A percentile compares a stretch with the other conserved stretches of the same genome.
Evolutionary conservation across 108 stramenopile genomes (phyloP).

Genomic region (Mayamaea pseudoterrestris): DNA sequence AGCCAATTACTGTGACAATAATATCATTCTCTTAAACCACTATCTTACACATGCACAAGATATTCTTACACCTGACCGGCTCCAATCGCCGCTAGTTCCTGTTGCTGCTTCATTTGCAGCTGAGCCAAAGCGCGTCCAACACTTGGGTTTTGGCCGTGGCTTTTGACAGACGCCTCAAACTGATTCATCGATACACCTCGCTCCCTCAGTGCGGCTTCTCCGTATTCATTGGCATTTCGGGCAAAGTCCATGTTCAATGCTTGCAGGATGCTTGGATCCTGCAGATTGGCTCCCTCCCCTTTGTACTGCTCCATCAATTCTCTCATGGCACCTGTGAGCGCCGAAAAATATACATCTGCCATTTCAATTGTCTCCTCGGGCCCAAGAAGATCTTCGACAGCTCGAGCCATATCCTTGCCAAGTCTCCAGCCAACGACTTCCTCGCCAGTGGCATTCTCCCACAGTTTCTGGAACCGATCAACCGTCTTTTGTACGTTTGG

Average conservation of each 20-base stretch:
- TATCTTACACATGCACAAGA: no score
- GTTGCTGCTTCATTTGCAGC: slow-evolving; percentile 86
- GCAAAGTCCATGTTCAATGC: slow-evolving; percentile 71
- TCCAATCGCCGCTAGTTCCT: slow-evolving; percentile 63
- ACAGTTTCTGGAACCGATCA: slow-evolving; percentile 77
- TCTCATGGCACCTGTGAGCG: slow-evolving; percentile 57
- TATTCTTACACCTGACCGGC: background rate
- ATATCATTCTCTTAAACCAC: no score
- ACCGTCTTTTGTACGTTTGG: slow-evolving; percentile 67
- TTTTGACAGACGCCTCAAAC: slow-evolving; percentile 70
- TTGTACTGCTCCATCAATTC: slow-evolving; percentile 44
- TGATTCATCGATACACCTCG: slow-evolving; percentile 43
- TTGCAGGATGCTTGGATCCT: slow-evolving; percentile 47
- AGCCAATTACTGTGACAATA: no score
- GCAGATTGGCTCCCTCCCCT: slow-evolving; percentile 50
- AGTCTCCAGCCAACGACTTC: slow-evolving; percentile 56
- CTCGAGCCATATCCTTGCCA: slow-evolving; percentile 13
- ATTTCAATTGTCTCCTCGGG: slow-evolving; percentile 53
- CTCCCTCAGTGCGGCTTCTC: slow-evolving; percentile 52
- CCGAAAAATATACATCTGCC: slow-evolving; percentile 67
- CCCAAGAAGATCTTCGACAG: slow-evolving; percentile 36
- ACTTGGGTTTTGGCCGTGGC: slow-evolving; percentile 47
- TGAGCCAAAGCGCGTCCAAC: slow-evolving; percentile 70
- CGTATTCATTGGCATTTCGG: slow-evolving; percentile 59
- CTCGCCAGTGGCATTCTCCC: slow-evolving; percentile 73